These are phyloP conservation scores for Xylaria sp. DNA, from an alignment of 2,329 filamentous ascomycete genomes.

Conservation along the genomic window DNA sequence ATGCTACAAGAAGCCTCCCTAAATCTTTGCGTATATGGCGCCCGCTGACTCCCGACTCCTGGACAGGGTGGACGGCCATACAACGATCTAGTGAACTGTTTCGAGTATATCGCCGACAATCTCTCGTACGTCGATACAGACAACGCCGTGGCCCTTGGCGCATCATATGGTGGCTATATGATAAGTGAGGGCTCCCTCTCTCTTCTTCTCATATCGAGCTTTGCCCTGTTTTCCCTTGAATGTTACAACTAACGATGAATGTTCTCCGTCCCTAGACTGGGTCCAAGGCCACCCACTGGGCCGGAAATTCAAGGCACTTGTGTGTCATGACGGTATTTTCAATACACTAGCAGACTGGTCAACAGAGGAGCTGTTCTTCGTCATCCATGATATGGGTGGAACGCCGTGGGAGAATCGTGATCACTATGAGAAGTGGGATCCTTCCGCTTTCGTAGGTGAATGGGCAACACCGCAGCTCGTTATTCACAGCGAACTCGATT, in stretches of 20 bases:
- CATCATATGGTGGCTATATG: slow-evolving; percentile 81
- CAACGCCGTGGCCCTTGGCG: slow-evolving; percentile 78
- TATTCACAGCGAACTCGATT: slow-evolving; percentile 92
- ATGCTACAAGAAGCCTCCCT: neutral
- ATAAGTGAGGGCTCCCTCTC: slow-evolving; percentile 62
- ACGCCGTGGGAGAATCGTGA: slow-evolving; percentile 70
- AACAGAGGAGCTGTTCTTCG: slow-evolving; percentile 77
- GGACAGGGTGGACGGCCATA: slow-evolving; percentile 78
- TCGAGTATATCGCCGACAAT: slow-evolving; percentile 76
- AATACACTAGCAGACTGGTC: slow-evolving; percentile 73
- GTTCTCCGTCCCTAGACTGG: slow-evolving; percentile 68
- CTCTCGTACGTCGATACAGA: slow-evolving; percentile 75
- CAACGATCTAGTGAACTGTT: slow-evolving; percentile 80
- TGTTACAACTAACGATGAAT: slow-evolving; percentile 14
- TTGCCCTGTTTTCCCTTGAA: neutral
- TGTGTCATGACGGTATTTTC: slow-evolving; percentile 89
- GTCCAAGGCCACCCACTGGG: slow-evolving; percentile 88
- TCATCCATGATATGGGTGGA: slow-evolving; percentile 74
- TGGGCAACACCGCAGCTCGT: slow-evolving; percentile 89
- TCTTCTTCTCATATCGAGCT: neutral
- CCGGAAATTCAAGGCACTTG: slow-evolving; percentile 85
- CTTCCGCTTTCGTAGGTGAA: slow-evolving; percentile 69
- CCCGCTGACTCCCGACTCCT: slow-evolving; percentile 10
- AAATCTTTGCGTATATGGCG: neutral
- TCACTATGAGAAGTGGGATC: slow-evolving; percentile 77